Conservation (phyloP, 306 rosid genomes). For the Sicyos baderoa region DNA sequence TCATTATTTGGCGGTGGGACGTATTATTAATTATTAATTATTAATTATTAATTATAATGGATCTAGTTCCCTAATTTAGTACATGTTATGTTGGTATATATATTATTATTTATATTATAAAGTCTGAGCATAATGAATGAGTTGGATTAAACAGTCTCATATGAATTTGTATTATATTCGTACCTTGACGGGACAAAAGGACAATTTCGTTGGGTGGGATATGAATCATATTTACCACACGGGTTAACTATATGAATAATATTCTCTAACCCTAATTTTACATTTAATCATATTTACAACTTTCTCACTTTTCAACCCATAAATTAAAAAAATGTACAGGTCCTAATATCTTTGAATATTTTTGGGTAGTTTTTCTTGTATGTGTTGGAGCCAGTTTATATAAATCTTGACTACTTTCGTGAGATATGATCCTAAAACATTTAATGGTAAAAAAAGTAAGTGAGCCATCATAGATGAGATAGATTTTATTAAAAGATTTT, state of each 20-base stretch:
- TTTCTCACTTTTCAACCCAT: no score
- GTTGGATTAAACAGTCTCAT: background rate
- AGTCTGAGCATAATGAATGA: background rate
- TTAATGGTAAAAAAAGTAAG: no score
- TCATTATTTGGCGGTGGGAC: background rate
- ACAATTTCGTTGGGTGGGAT: background rate
- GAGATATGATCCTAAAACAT: no score
- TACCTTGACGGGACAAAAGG: background rate
- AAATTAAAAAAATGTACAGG: no score
- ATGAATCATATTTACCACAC: background rate
- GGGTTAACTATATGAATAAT: background rate
- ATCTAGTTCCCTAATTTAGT: background rate
- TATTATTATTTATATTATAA: background rate
- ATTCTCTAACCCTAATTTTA: no score
- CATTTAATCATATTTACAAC: no score
- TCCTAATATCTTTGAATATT: background rate
- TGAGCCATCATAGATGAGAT: no score
- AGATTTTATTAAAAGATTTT: no score
- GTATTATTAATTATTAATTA: background rate
- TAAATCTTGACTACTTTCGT: no score
- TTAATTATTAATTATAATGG: no score
- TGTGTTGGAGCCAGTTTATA: no score
- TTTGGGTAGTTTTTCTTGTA: background rate
- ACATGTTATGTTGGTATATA: background rate
- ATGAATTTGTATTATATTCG: background rate